Evolutionary conservation across 2,329 filamentous ascomycete genomes (phyloP), one percentile per base, ranked within the genome.

Genomic region (Nannizzia gypsea): DNA sequence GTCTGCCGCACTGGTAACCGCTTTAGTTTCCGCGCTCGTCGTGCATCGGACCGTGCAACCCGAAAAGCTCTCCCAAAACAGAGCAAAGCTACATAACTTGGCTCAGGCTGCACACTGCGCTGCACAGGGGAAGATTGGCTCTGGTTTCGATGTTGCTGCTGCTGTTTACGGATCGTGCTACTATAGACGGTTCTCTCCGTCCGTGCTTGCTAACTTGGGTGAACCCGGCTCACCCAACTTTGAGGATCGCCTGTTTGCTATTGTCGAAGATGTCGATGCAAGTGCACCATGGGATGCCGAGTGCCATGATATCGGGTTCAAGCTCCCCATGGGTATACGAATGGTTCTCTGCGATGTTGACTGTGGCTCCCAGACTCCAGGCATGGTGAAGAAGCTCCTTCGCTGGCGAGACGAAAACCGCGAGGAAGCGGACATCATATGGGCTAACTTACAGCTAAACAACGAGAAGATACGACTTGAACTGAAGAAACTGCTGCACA

Each of bases 341-440:
- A 78, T 97, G 65, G 83, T 95, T 62, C 93, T 99, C 86, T 96
- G 90, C 69, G 93, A 99, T 70, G 93, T 99, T 5, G 89, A 95
- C 71, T 96, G 91, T 70, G 93, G 93, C 34, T 92, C 87, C 56
- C 83, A 95, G 76, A 97, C 92, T 6, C 91, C 95, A 0, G 83
- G 90, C 13, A 97, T 99, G 93, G 93, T 96, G 40, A 95, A 92
- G 76, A 83, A 89, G 70, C 89, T 99, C 13, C 79, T 97, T 2
- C 81, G 82, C 34, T 99, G 93, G 93, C 80, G 88, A 57, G 81
- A 82, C 56, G 74, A 80, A 55, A 83, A 89, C 20, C 75, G 79
- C 0, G 79, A 80, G 2, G 81, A 80, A n/a, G 85, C 90, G 1
- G 82, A 83, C 63, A 68, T 73, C 62, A 77, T 96, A 17, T 97